Percentiles rank a stretch among this genome's conserved stretches.
Evolutionary conservation across 352 stramenopile genomes (phyloP).

Genomic region (Pythium vanterpoolii): DNA sequence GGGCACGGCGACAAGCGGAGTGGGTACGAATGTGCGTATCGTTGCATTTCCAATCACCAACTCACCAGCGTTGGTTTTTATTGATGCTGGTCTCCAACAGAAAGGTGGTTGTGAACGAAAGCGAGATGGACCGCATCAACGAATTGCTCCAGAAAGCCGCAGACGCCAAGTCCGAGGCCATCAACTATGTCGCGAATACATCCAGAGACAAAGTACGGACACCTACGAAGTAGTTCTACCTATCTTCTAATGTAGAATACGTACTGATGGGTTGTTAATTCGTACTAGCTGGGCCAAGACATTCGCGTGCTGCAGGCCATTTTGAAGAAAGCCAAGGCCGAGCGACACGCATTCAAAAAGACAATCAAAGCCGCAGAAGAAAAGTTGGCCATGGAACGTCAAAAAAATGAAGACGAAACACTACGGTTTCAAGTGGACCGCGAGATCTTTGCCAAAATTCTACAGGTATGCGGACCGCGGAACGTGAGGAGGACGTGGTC

Average conservation of each 20-base stretch:
- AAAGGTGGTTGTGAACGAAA: slow-evolving; percentile 47
- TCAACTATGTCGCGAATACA: slow-evolving; percentile 68
- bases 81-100: slow-evolving; percentile 18
- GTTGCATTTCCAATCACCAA: background rate
- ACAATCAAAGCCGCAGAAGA: slow-evolving; percentile 71
- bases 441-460: slow-evolving; percentile 83
- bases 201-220: slow-evolving; percentile 63
- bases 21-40: slow-evolving; percentile 22
- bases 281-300: slow-evolving; percentile 74
- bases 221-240: no score
- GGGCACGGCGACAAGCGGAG: slow-evolving; percentile 41
- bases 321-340: slow-evolving; percentile 76
- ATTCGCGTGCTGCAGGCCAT: slow-evolving; percentile 71
- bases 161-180: slow-evolving; percentile 69
- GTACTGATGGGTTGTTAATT: no score
- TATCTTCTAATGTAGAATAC: no score
- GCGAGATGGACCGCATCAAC: slow-evolving; percentile 69
- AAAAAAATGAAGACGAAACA: slow-evolving; percentile 81
- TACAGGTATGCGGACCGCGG: slow-evolving; percentile 38
- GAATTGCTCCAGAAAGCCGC: slow-evolving; percentile 74
- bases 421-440: slow-evolving; percentile 79
- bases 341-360: slow-evolving; percentile 79
- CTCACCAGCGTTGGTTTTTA: background rate
- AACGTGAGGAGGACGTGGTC: background rate
- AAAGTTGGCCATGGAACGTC: slow-evolving; percentile 41